Percentiles rank a stretch among this genome's conserved stretches.
Evolutionary conservation across 1,139 yeast species (phyloP).

Genomic region (Nakaseomyces uthaithaninus): DNA sequence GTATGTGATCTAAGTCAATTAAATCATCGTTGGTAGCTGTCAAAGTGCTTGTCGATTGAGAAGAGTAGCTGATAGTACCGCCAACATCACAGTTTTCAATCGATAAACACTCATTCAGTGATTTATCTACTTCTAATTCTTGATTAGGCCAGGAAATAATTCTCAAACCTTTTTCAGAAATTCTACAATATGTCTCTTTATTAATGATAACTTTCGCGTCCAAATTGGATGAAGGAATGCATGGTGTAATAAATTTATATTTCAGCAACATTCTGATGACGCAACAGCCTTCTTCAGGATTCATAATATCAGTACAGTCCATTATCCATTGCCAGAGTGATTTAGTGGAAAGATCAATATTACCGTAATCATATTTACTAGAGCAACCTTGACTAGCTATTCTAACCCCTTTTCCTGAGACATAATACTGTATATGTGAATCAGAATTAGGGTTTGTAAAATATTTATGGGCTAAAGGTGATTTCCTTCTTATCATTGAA

Average conservation of each 20-base stretch:
- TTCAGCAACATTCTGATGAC: slow-evolving; percentile 51
- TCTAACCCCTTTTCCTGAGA: slow-evolving; percentile 59
- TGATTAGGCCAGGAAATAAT: background rate
- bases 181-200: background rate
- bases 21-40: too few relatives aligned
- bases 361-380: slow-evolving; percentile 32
- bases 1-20: slow-evolving; percentile 38
- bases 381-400: slow-evolving; percentile 36
- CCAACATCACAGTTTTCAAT: background rate
- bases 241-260: slow-evolving; percentile 37
- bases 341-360: slow-evolving; percentile 52
- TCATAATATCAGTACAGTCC: slow-evolving; percentile 75
- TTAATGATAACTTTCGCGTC: background rate
- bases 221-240: background rate
- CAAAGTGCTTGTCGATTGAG: too few relatives aligned
- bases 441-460: slow-evolving; percentile 89
- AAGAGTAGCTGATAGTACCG: too few relatives aligned
- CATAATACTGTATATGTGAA: slow-evolving; percentile 70
- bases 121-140: too few relatives aligned
- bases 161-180: background rate
- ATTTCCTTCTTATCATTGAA: slow-evolving; percentile 28
- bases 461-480: slow-evolving; percentile 70
- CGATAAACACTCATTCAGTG: too few relatives aligned
- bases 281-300: slow-evolving; percentile 50
- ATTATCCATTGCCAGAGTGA: slow-evolving; percentile 79